Percentiles rank a stretch among this genome's conserved stretches.
These are phyloP conservation scores for Udeniomyces megalosporus DNA, from an alignment of 768 basidiomycete genomes.

Conservation along the genomic window DNA sequence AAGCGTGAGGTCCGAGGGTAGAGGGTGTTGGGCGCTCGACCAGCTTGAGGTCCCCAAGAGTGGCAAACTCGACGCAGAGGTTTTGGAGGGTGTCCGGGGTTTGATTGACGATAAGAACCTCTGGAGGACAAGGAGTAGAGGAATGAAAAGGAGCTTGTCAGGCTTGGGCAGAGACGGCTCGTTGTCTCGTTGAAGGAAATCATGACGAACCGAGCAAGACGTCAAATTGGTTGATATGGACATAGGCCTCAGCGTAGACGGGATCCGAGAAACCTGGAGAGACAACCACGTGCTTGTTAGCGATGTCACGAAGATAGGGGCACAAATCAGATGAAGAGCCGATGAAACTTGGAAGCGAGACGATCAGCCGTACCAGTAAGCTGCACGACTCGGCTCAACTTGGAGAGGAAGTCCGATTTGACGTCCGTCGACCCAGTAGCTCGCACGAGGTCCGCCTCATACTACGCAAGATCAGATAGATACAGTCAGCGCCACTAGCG, in stretches of 20 bases:
- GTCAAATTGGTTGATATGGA: slow-evolving; percentile 95
- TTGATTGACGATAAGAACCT: slow-evolving; percentile 93
- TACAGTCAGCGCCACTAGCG: no score
- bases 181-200: no score
- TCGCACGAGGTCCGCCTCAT: slow-evolving; percentile 69
- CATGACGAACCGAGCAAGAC: slow-evolving; percentile 68
- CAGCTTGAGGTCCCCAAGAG: slow-evolving; percentile 88
- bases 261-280: slow-evolving; percentile 81
- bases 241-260: slow-evolving; percentile 93
- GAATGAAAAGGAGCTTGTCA: background rate
- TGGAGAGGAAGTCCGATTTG: slow-evolving; percentile 85
- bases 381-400: slow-evolving; percentile 80
- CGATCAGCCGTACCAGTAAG: slow-evolving; percentile 56
- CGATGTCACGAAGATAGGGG: background rate
- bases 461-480: no score
- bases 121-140: slow-evolving; percentile 29
- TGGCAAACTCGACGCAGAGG: slow-evolving; percentile 91
- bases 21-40: slow-evolving; percentile 89
- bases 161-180: no score
- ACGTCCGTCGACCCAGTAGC: slow-evolving; percentile 74
- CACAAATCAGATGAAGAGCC: background rate
- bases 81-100: slow-evolving; percentile 87
- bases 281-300: background rate
- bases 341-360: background rate
- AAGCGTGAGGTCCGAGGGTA: slow-evolving; percentile 85